Evolutionary conservation across 352 stramenopile genomes (phyloP), one percentile per base, ranked within the genome.

Genomic region (Globisporangium viniferum): DNA sequence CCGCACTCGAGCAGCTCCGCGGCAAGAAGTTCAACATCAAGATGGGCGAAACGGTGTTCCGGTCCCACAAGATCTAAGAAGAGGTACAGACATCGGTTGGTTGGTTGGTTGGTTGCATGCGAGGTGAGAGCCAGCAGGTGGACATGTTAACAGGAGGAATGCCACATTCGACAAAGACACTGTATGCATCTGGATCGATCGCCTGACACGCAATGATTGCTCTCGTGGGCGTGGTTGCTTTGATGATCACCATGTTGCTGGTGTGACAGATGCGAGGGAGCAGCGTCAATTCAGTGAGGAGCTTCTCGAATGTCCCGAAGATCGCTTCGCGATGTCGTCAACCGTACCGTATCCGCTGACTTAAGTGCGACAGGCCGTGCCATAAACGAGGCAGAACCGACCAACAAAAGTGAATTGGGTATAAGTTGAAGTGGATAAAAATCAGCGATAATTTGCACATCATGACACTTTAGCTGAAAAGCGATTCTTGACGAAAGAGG

Each of bases 21-120:
- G 85, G 87, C 74, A 95, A 95, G 75, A 94, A 93, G 63, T 84
- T 94, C 73, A 93, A 93, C 74, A 87, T 94, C 64, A 92, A 91
- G 69, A 87, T 92, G 79, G 86, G 86, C 48, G 84, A 92, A 51
- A 92, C 80, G 29, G 77, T 82, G 10, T 86, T 95, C 66, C 82
- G 82, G 29, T 92, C 87, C n/a, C 84, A 93, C 68, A 92, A 94
- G 66, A 73, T 94, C n/a, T 93, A 77, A 64, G 15, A 24, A 33
- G 22, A 15, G 55, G n/a, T n/a, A 22, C 12, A 22, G 8, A 9
- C 14, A 22, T 36, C 39, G 12, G 18, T 51, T 12, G 15, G 6
- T 33, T 33, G 29, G 3, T n/a, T n/a, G n/a, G n/a, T 33, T 33
- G 44, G 44, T 51, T 51, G 44, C 18, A 51, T 51, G 44, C 44